phyloP scores from a whole-genome alignment of 2,329 filamentous ascomycete species.

The Sphaerulina populicola region DNA sequence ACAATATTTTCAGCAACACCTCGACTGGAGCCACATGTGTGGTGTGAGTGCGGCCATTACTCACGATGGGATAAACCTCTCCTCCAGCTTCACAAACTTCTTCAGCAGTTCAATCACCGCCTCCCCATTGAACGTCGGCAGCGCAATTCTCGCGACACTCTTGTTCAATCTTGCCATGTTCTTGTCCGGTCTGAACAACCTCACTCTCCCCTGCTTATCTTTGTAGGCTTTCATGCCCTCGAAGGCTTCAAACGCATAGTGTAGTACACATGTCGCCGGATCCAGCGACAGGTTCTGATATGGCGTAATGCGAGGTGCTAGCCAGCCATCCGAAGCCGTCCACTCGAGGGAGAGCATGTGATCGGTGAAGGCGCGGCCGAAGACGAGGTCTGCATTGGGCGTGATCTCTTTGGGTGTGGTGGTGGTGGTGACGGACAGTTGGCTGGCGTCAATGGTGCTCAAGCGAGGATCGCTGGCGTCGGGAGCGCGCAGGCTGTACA shows the following conservation, averaged over 20 bases:
- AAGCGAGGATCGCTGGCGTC: conserved; percentile 46
- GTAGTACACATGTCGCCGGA: conserved; percentile 92
- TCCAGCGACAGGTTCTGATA: conserved; percentile 97
- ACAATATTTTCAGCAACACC: conserved; percentile 11
- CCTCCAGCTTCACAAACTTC: conserved; percentile 69
- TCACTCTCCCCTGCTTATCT: conserved; percentile 66
- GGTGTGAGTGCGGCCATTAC: conserved; percentile 20
- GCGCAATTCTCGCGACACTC: conserved; percentile 80
- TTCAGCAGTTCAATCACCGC: conserved; percentile 73
- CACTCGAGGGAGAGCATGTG: conserved; percentile 96
- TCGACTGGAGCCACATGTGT: background rate
- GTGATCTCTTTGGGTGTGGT: conserved; percentile 63
- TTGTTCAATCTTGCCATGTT: conserved; percentile 96
- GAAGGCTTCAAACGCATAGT: conserved; percentile 97
- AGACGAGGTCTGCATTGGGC: conserved; percentile 74
- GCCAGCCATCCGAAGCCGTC: conserved; percentile 78
- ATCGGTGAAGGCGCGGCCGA: conserved; percentile 88
- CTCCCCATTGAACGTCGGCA: conserved; percentile 72
- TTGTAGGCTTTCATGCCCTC: conserved; percentile 99
- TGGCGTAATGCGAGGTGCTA: conserved; percentile 71
- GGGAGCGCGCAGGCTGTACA: conserved; percentile 40
- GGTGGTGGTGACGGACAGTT: conserved; percentile 67
- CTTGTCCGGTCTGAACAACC: conserved; percentile 87
- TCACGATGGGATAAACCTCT: conserved; percentile 78
- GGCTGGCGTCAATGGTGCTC: conserved; percentile 65